These are phyloP conservation scores for Paecilomyces fulvus DNA, from an alignment of 2,329 filamentous ascomycete genomes.

Conservation along the genomic window DNA sequence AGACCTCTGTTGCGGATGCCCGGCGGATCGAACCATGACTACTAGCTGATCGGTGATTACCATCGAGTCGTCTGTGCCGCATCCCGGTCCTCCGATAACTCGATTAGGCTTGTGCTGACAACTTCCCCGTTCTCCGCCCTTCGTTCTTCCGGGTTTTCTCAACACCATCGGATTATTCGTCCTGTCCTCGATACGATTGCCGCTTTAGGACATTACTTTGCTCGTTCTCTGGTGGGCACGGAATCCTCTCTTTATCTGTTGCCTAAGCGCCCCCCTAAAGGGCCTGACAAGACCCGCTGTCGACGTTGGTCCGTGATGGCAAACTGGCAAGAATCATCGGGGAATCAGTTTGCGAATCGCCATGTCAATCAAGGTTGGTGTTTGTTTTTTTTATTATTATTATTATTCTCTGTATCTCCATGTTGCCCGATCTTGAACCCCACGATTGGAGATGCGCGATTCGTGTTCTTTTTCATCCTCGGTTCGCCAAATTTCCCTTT, in stretches of 20 bases:
- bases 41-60: too few species aligned
- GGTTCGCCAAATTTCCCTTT: not conserved
- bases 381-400: too few species aligned
- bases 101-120: conserved; percentile 15
- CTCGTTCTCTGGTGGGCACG: not conserved
- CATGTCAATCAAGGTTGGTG: conserved; percentile 19
- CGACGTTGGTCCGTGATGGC: conserved; percentile 8
- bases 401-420: not conserved
- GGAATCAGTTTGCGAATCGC: conserved; percentile 6
- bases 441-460: too few species aligned
- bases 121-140: conserved; percentile 2
- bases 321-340: conserved; percentile 10
- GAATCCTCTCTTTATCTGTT: not conserved
- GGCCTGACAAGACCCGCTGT: not conserved
- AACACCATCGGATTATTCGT: not conserved
- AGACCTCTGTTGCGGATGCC: too few species aligned
- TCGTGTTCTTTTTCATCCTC: not conserved
- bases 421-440: not conserved
- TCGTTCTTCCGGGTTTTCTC: conserved; percentile 3
- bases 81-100: conserved; percentile 5
- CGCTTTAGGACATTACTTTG: not conserved
- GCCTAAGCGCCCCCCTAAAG: not conserved
- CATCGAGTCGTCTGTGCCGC: not conserved
- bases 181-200: not conserved
- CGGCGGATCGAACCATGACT: too few species aligned